These are phyloP conservation scores for Hyaloscypha finlandica DNA, from an alignment of 495 filamentous ascomycete species.

Conservation along the genomic window DNA sequence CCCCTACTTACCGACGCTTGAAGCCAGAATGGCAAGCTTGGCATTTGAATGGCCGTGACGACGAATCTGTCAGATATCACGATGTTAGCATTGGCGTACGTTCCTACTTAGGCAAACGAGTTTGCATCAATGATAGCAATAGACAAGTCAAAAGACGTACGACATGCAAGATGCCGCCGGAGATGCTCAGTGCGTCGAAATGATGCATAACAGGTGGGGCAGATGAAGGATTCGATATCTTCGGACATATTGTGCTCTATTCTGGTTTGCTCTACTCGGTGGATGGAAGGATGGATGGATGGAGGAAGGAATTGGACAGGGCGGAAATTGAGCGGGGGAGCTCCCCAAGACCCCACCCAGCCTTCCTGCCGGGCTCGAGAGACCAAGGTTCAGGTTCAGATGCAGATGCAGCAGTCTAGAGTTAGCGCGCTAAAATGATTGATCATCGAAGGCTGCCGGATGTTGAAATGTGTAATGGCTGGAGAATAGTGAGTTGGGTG, in stretches of 20 bases:
- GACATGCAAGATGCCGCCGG: neutral
- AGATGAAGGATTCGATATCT: neutral
- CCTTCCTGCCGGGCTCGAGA: too few relatives aligned
- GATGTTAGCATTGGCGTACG: neutral
- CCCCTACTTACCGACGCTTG: constrained; percentile 14
- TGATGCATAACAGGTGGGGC: neutral
- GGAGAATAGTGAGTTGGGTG: too few relatives aligned
- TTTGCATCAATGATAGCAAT: neutral
- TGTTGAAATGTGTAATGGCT: too few relatives aligned
- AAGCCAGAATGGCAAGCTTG: constrained; percentile 9
- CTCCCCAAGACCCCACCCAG: too few relatives aligned
- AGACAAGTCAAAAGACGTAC: neutral
- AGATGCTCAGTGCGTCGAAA: neutral
- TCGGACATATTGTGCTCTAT: neutral
- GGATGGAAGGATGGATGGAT: too few relatives aligned
- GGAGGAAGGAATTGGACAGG: too few relatives aligned
- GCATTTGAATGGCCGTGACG: constrained; percentile 13
- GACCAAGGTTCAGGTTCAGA: too few relatives aligned
- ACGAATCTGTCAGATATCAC: neutral
- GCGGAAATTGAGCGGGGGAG: too few relatives aligned
- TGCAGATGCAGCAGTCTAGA: too few relatives aligned
- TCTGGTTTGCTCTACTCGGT: too few relatives aligned
- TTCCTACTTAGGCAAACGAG: neutral
- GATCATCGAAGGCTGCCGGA: too few relatives aligned
- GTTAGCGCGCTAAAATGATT: too few relatives aligned